Base-by-base conservation (phyloP, 129 eudicot species). In the Flaveria bidentis region DNA sequence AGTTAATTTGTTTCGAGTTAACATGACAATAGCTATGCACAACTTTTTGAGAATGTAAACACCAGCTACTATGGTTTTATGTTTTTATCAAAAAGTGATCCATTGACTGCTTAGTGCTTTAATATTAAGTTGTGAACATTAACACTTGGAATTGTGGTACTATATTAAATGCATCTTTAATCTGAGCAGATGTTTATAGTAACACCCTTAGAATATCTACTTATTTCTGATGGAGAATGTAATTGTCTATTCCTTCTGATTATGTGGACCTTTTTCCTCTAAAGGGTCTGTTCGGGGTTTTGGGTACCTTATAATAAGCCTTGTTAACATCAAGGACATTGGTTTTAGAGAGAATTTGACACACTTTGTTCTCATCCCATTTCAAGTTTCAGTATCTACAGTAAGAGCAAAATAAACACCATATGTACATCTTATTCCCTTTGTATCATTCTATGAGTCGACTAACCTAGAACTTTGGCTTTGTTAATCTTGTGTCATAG, bases 381-480 rank as follows among this genome's bases (percentile, higher is more conserved):
- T 63, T 63, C 12, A 36, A 9, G 69, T 63, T 63, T 33, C 69
- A 11, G n/a, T 10, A 60, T 25, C 9, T 3, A 22, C 39, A 23
- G 15, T 61, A 25, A 61, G 67, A 28, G 42, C n/a, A 4, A 61
- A 28, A 13, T 33, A 64, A 36, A 64, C 25, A 64, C 47, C 2
- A 36, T 4, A 64, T 25, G 2, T 64, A 64, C 18, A 15, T 16
- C 20, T 7, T 36, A 0, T 65, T 3, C 14, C 49, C 49, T 13
- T 61, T 25, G 67, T 47, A 65, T 64, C 69, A 16, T 64, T 62
- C 67, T 62, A 12, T 62, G 20, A 63, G 69, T 64, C 15, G 25
- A n/a, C 61, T 55, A 62, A 28, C 44, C 67, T 12, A 64, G 23
- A 7, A 56, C 6, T 20, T 14, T 33, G 6, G 6, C 39, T 33